Evolutionary conservation across 805 yeast species (phyloP), one percentile per base, ranked within the genome.

Genomic region (Candida lessepsii): DNA sequence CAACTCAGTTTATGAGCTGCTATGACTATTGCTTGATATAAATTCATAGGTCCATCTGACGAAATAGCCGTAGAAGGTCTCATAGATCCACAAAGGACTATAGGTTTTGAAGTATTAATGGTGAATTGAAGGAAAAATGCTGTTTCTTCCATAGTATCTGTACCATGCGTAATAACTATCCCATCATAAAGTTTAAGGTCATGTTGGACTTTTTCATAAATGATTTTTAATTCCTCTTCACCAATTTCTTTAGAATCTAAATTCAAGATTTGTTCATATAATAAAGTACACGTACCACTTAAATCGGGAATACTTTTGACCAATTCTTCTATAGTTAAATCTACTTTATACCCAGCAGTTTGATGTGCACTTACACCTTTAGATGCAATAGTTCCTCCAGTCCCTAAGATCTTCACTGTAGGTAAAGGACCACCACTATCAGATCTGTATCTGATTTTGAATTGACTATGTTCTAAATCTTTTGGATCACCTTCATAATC

Each of bases 51-150:
- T 3, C 87, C 87, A 54, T 82, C 89, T 1, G 85, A 79, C 2
- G 84, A 78, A 29, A 82, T 73, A 28, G 83, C 77, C 3, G 85
- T 78, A 7, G 83, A 75, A 1, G 89, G 89, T 53, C 87, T 71
- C 89, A 82, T 82, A 5, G 84, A 76, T 1, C 89, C 89, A 35
- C 84, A 81, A 56, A 82, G 63, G 4, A 81, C 86, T 39, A 82
- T 74, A 3, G 86, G 86, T 41, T 79, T 67, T 29, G 47, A 29
- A 10, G 70, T 63, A 33, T 61, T 48, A 20, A 74, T 50, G 8
- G 75, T 70, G 39, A 73, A 60, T 45, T 80, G 83, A 26, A 80
- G 59, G 55, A 80, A 80, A 53, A 80, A 80, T 0, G 84, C 78
- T 6, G 86, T 80, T 54, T 80, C 86, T 37, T 81, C 80, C 64